Evolutionary conservation across 2,329 filamentous ascomycete species (phyloP), one percentile per base, ranked within the genome.

Genomic region (Fusarium robinianum): DNA sequence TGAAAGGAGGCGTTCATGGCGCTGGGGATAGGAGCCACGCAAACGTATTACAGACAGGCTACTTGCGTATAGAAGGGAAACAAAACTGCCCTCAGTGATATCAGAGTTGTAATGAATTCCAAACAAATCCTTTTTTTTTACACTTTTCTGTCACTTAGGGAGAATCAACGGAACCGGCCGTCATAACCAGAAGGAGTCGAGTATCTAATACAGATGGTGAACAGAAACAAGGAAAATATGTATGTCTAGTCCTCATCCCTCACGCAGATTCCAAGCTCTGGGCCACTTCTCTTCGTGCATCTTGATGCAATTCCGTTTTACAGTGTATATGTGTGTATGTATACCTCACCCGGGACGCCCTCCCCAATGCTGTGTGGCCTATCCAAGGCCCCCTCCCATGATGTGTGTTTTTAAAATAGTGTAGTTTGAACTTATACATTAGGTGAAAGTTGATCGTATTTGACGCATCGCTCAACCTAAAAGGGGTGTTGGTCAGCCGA

Each of bases 391-490:
- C n/a, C n/a, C n/a, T n/a, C n/a, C n/a, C n/a, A n/a, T n/a, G n/a
- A n/a, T n/a, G n/a, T n/a, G n/a, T 41, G 30, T 29, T 29, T 15
- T 48, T 34, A 27, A 43, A 31, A 35, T 22, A 37, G 18, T 53
- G 27, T 34, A 34, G 33, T 23, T 47, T 48, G n/a, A 35, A 35
- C 52, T 63, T 72, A 96, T 53, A 95, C 83, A 72, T 95, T 96
- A 3, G 90, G 90, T 34, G 89, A 89, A 49, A 96, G 73, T 53
- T 89, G 78, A 69, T 96, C 90, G 58, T 92, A 95, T 66, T 91
- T 94, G 61, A 96, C 91, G 66, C 89, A 95, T 62, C 81, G 79
- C 69, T 96, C 90, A 22, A 92, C 88, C 84, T 88, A 43, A 23
- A 16, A 8, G 5, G 5, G 5, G 34, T 14, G 33, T 46, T 51